A percentile compares a stretch with the other conserved stretches of the same genome.
Conservation (phyloP, 164 flowering plant species). For the Macadamia integrifolia region DNA sequence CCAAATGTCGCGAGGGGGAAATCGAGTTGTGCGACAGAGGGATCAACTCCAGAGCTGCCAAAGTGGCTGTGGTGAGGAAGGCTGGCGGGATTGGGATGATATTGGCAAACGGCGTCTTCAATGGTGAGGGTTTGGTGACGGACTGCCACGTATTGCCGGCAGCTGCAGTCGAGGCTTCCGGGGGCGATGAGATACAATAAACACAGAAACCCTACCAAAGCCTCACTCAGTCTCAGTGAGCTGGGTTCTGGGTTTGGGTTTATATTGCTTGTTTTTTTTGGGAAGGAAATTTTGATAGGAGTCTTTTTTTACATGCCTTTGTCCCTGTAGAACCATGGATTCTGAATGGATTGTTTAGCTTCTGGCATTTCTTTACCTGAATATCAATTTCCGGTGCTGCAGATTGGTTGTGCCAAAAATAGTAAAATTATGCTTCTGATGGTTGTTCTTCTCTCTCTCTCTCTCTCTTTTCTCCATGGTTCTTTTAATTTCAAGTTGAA, state of each 20-base stretch:
- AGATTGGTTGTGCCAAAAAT: too few relatives aligned
- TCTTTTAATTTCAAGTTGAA: not conserved
- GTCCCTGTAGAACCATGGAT: too few relatives aligned
- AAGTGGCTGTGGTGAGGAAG: constrained; percentile 77
- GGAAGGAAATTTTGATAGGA: too few relatives aligned
- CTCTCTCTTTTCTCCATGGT: constrained; percentile 38
- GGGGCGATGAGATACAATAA: constrained; percentile 60
- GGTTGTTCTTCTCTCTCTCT: constrained; percentile 49
- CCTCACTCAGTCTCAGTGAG: constrained; percentile 67
- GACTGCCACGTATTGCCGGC: constrained; percentile 93
- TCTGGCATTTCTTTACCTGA: too few relatives aligned
- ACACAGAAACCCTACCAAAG: constrained; percentile 72
- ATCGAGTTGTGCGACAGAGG: constrained; percentile 91
- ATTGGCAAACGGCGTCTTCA: constrained; percentile 33
- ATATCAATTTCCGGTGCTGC: too few relatives aligned
- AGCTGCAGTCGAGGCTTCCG: constrained; percentile 58
- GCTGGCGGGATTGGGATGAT: constrained; percentile 92
- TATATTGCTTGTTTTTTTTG: constrained; percentile 20
- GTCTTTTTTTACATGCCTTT: too few relatives aligned
- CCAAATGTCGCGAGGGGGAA: constrained; percentile 63
- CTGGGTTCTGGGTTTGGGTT: too few relatives aligned
- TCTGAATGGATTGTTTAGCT: too few relatives aligned
- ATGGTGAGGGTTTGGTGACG: constrained; percentile 68
- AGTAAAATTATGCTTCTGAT: too few relatives aligned
- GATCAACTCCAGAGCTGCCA: constrained; percentile 62